These are phyloP conservation scores for Camelina neglecta DNA, from an alignment of 345 rosid genomes.

Conservation along the genomic window DNA sequence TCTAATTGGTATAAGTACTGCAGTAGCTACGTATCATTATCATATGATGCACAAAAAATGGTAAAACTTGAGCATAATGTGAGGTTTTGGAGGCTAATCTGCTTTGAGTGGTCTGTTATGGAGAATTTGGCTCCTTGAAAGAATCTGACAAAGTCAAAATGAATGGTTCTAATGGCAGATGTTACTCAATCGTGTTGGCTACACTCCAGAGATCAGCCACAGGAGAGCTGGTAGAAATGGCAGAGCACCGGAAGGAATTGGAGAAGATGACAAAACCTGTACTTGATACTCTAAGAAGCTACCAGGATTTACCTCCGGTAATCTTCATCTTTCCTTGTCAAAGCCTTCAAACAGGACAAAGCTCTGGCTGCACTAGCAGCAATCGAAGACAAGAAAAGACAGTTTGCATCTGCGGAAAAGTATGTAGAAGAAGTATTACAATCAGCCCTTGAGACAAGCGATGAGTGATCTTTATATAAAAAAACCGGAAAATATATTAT, in stretches of 20 bases:
- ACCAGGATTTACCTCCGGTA: conserved; percentile 98
- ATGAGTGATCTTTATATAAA: conserved; percentile 3
- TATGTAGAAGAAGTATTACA: conserved; percentile 89
- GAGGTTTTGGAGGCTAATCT: background rate
- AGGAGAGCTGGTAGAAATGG: conserved; percentile 87
- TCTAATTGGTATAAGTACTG: conserved; percentile 1
- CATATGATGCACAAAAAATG: background rate
- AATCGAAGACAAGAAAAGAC: conserved; percentile 92
- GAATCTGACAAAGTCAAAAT: background rate
- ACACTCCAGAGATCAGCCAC: conserved; percentile 86
- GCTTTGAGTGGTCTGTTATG: background rate
- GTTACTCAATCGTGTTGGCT: conserved; percentile 86
- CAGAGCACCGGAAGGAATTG: conserved; percentile 80
- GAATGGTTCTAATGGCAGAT: conserved; percentile 50
- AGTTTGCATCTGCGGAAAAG: conserved; percentile 87
- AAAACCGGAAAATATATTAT: background rate
- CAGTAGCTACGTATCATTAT: background rate
- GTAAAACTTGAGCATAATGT: background rate
- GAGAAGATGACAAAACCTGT: conserved; percentile 94
- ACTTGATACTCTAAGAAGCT: conserved; percentile 85
- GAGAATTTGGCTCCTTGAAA: background rate
- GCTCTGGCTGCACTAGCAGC: conserved; percentile 94
- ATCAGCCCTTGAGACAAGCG: conserved; percentile 65
- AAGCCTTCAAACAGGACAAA: conserved; percentile 64
- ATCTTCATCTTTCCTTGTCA: conserved; percentile 30